Conservation (phyloP, 192 early-diverging fungal species). For the Tieghemiomyces parasiticus region DNA sequence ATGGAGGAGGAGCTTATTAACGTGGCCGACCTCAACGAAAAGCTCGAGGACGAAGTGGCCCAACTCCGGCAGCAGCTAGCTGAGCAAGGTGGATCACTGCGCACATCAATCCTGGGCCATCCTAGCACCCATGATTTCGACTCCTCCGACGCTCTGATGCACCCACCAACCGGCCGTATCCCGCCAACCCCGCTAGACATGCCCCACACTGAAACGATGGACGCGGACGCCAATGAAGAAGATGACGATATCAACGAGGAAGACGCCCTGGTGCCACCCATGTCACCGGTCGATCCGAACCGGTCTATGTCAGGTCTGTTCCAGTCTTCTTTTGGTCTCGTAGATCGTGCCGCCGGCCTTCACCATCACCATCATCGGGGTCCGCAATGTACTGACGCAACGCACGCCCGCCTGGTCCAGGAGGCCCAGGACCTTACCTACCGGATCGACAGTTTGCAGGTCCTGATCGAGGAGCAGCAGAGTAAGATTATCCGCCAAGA, state of each 20-base stretch:
- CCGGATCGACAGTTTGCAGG: background rate
- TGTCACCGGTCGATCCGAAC: background rate
- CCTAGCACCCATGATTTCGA: too few relatives aligned
- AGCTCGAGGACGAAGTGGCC: conserved; percentile 16
- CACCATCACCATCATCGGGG: background rate
- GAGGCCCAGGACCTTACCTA: background rate
- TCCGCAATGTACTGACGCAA: background rate
- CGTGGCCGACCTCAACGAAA: conserved; percentile 15
- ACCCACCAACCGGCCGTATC: too few relatives aligned
- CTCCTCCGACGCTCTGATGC: too few relatives aligned
- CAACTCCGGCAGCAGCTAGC: conserved; percentile 3
- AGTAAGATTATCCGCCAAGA: conserved; percentile 8
- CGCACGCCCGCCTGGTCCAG: background rate
- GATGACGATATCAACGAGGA: too few relatives aligned
- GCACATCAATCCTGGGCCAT: too few relatives aligned
- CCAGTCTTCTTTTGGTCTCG: background rate
- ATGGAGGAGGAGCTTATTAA: conserved; percentile 12
- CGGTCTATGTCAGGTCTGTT: background rate
- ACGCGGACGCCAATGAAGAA: too few relatives aligned
- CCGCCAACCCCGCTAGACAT: too few relatives aligned
- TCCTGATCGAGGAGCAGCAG: conserved; percentile 10
- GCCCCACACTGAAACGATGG: too few relatives aligned
- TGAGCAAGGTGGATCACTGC: too few relatives aligned
- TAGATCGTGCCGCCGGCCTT: background rate
- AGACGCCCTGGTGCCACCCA: background rate